A percentile compares a stretch with the other conserved stretches of the same genome.
Evolutionary conservation across 2,329 filamentous ascomycete species (phyloP).

Genomic region (Xylariaceae sp.): DNA sequence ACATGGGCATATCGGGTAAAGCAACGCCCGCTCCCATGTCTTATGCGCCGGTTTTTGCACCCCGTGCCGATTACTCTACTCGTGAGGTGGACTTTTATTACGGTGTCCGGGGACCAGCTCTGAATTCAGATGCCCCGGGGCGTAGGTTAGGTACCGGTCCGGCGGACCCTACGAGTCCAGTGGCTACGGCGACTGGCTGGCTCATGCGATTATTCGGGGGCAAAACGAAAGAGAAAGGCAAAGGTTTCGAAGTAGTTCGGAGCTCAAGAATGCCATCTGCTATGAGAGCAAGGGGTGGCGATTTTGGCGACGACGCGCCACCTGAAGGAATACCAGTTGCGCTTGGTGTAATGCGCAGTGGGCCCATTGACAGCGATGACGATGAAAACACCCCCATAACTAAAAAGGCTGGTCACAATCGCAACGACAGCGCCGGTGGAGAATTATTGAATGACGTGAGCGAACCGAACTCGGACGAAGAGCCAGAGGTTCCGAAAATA

Average conservation of each 20-base stretch:
- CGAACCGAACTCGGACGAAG: slow-evolving; percentile 40
- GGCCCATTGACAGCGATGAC: slow-evolving; percentile 60
- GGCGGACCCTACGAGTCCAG: slow-evolving; percentile 86
- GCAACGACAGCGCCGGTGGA: slow-evolving; percentile 32
- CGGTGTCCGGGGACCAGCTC: slow-evolving; percentile 77
- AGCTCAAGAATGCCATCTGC: slow-evolving; percentile 80
- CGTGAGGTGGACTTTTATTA: slow-evolving; percentile 98
- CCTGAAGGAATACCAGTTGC: slow-evolving; percentile 61
- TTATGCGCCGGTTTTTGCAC: slow-evolving; percentile 42
- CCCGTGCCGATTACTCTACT: slow-evolving; percentile 79
- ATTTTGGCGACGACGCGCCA: slow-evolving; percentile 60
- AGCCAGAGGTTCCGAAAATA: slow-evolving; percentile 35
- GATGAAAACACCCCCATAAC: slow-evolving; percentile 39
- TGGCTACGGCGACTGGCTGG: slow-evolving; percentile 86
- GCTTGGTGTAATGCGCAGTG: slow-evolving; percentile 53
- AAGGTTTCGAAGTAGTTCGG: slow-evolving; percentile 94
- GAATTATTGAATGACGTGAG: slow-evolving; percentile 44
- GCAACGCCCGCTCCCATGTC: slow-evolving; percentile 39
- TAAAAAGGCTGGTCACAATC: slow-evolving; percentile 28
- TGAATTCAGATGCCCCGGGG: slow-evolving; percentile 74
- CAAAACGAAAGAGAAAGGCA: slow-evolving; percentile 89
- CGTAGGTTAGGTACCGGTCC: slow-evolving; percentile 88
- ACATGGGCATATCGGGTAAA: slow-evolving; percentile 38
- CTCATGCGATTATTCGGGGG: slow-evolving; percentile 72
- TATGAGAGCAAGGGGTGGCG: slow-evolving; percentile 52